Conservation (phyloP, 495 filamentous ascomycete genomes). For the Lasiosphaeria hispida region DNA sequence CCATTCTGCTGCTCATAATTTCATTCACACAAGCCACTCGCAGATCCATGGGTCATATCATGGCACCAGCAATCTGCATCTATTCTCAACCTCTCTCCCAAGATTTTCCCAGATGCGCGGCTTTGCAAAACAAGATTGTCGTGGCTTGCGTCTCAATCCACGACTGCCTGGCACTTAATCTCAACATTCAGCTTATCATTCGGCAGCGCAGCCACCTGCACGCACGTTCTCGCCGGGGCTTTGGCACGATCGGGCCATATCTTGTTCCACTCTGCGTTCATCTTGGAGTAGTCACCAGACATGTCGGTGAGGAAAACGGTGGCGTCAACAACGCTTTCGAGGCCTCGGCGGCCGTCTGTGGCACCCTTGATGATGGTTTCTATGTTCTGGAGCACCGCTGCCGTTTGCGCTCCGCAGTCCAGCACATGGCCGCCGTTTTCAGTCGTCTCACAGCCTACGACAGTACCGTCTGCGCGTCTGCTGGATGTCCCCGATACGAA, state of each 20-base stretch:
- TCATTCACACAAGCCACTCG: too few relatives aligned
- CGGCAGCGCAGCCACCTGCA: conserved; percentile 26
- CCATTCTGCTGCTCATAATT: too few relatives aligned
- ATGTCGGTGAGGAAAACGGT: conserved; percentile 30
- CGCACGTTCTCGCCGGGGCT: conserved; percentile 28
- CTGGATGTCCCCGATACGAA: conserved; percentile 31
- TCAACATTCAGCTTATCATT: conserved; percentile 28
- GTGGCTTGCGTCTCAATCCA: neutral
- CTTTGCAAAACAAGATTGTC: too few relatives aligned
- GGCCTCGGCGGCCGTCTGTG: conserved; percentile 15
- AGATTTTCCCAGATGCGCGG: too few relatives aligned
- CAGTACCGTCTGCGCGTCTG: conserved; percentile 26
- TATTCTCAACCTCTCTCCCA: too few relatives aligned
- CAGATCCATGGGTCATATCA: too few relatives aligned
- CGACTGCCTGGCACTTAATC: conserved; percentile 30
- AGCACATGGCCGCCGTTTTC: conserved; percentile 16
- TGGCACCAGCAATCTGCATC: too few relatives aligned
- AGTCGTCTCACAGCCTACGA: conserved; percentile 22
- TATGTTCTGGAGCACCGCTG: conserved; percentile 28
- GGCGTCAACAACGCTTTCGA: conserved; percentile 29
- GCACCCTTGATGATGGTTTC: conserved; percentile 25
- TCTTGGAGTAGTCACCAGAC: conserved; percentile 22
- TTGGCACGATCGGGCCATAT: conserved; percentile 27
- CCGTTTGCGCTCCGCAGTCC: conserved; percentile 28
- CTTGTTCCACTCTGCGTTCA: conserved; percentile 33